Percentiles rank a stretch among this genome's conserved stretches.
Conservation (phyloP, 805 yeast genomes). For the Wickerhamomyces bovis region DNA sequence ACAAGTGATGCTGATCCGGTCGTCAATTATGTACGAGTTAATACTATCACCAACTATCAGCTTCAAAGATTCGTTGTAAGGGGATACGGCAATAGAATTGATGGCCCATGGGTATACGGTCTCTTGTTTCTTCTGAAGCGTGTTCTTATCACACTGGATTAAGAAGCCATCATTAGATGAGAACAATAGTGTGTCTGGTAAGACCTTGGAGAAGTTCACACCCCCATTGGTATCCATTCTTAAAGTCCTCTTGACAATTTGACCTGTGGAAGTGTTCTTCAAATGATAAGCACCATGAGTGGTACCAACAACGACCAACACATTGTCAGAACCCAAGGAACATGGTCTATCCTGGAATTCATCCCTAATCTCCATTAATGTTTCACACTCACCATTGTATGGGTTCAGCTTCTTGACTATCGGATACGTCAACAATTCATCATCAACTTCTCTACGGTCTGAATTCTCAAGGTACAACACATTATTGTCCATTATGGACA, state of each 20-base stretch:
- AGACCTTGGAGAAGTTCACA: conserved; percentile 41
- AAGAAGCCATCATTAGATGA: conserved; percentile 47
- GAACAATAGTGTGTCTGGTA: conserved; percentile 30
- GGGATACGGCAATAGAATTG: conserved; percentile 42
- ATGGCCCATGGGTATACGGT: conserved; percentile 39
- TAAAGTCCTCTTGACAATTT: conserved; percentile 31
- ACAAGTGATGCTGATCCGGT: conserved; percentile 22
- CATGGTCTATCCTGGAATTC: conserved; percentile 33
- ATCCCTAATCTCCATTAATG: conserved; percentile 30
- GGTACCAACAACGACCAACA: conserved; percentile 45
- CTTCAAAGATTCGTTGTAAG: conserved; percentile 31
- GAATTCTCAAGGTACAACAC: conserved; percentile 19
- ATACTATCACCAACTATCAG: conserved; percentile 47
- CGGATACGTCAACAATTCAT: conserved; percentile 8
- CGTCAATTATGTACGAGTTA: conserved; percentile 39
- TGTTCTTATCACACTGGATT: conserved; percentile 33
- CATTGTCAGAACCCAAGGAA: conserved; percentile 38
- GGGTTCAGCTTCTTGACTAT: conserved; percentile 21
- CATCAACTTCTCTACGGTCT: conserved; percentile 4
- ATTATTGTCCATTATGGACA: not conserved
- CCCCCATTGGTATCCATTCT: conserved; percentile 43
- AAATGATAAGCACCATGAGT: conserved; percentile 44
- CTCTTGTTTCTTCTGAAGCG: conserved; percentile 13
- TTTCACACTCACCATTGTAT: conserved; percentile 22
- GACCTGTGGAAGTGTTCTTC: conserved; percentile 27